A percentile compares a stretch with the other conserved stretches of the same genome.
Conservation (phyloP, 164 flowering plant genomes). For the Taxillus chinensis region DNA sequence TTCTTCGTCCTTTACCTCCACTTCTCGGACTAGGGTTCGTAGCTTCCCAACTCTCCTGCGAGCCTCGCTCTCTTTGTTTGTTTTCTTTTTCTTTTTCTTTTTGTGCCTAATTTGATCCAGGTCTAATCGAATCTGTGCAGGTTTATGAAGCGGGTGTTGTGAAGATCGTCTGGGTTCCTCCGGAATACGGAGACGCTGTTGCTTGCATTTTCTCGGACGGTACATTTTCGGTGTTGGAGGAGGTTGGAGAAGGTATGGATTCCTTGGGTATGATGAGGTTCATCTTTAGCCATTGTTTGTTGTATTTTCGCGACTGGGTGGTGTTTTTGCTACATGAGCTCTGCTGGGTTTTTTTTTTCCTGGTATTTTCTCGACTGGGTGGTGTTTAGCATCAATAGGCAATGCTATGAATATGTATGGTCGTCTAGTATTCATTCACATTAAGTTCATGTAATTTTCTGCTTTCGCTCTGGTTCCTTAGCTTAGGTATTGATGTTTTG, state of each 20-base stretch:
- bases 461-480: too few species aligned
- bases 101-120: background rate
- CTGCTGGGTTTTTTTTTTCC: too few species aligned
- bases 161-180: conserved; percentile 81
- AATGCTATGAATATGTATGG: too few species aligned
- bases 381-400: too few species aligned
- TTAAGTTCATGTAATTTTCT: too few species aligned
- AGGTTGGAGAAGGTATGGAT: conserved; percentile 54
- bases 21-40: conserved; percentile 45
- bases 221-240: conserved; percentile 72
- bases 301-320: too few species aligned
- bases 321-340: too few species aligned
- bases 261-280: background rate
- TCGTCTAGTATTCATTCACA: too few species aligned
- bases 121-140: conserved; percentile 20
- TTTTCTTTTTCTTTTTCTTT: background rate
- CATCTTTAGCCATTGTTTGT: too few species aligned
- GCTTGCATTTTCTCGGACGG: conserved; percentile 76
- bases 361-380: too few species aligned
- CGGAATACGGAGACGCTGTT: conserved; percentile 83
- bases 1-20: conserved; percentile 40
- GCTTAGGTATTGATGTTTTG: too few species aligned
- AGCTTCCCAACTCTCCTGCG: background rate
- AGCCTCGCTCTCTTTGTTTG: background rate
- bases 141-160: conserved; percentile 36